These are phyloP conservation scores for Ophiosphaerella korrae DNA, from an alignment of 2,329 filamentous ascomycete species.

Conservation along the genomic window DNA sequence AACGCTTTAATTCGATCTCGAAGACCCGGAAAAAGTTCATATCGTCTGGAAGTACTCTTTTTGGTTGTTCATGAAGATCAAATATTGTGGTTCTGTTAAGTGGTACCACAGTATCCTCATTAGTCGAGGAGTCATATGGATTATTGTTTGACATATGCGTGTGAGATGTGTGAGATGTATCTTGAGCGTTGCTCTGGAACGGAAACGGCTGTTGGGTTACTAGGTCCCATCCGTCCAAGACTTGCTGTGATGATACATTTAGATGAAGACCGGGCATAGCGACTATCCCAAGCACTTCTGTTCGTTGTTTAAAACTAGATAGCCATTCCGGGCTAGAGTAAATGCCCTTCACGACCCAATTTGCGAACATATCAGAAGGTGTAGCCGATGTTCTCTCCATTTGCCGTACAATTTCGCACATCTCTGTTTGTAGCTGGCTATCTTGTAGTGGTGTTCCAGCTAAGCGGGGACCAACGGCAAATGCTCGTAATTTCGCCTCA, in stretches of 20 bases:
- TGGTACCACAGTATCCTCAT: neutral
- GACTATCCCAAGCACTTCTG: constrained; percentile 1
- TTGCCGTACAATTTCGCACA: constrained; percentile 25
- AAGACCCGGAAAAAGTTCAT: constrained; percentile 24
- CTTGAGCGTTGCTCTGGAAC: too few species aligned
- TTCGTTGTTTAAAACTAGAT: constrained; percentile 16
- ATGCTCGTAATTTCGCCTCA: constrained; percentile 23
- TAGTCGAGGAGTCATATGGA: neutral
- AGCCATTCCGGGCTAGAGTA: constrained; percentile 20
- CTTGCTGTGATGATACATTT: neutral
- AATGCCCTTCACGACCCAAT: constrained; percentile 28
- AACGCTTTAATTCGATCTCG: constrained; percentile 26
- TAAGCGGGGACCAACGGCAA: constrained; percentile 13
- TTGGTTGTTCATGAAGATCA: constrained; percentile 7
- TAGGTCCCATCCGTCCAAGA: neutral
- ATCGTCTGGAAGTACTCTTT: constrained; percentile 15
- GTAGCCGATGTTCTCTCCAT: constrained; percentile 27
- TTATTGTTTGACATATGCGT: neutral
- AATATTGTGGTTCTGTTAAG: neutral
- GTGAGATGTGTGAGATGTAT: too few species aligned
- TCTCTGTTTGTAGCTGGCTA: constrained; percentile 23
- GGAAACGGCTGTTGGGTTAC: neutral
- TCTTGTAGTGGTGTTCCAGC: constrained; percentile 8
- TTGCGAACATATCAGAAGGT: constrained; percentile 29
- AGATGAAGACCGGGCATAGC: neutral